Evolutionary conservation across 2,329 filamentous ascomycete genomes (phyloP).

Genomic region (Ramularia endophylla): DNA sequence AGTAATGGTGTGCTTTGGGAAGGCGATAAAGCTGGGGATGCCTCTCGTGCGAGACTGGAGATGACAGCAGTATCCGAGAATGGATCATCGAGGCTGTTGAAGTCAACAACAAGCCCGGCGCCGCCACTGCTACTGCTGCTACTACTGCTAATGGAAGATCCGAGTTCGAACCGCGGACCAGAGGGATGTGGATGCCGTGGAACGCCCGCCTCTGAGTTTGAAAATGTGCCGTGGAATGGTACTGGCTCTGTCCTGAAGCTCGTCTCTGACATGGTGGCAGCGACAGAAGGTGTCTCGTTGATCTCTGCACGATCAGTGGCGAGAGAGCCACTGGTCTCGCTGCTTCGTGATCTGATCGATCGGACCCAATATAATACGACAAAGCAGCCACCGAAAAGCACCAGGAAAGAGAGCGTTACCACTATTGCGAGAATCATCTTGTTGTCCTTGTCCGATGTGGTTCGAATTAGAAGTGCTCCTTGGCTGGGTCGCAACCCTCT

Average conservation of each 20-base stretch:
- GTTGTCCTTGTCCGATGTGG: no score
- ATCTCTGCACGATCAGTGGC: no score
- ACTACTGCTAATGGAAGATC: background rate
- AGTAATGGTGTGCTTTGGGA: background rate
- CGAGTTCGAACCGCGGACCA: background rate
- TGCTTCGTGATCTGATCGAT: no score
- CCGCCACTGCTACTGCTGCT: slow-evolving; percentile 5
- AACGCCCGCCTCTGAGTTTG: background rate
- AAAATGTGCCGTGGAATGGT: slow-evolving; percentile 1
- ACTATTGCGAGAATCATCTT: no score
- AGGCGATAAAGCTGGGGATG: slow-evolving; percentile 4
- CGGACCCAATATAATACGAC: no score
- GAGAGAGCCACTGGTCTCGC: no score
- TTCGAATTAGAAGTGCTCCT: no score
- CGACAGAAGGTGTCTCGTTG: no score
- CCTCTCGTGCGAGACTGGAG: background rate
- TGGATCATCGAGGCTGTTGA: slow-evolving; percentile 14
- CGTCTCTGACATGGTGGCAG: background rate
- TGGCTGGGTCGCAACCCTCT: no score
- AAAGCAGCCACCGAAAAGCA: no score
- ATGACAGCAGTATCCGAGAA: slow-evolving; percentile 8
- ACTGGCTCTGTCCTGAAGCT: slow-evolving; percentile 3
- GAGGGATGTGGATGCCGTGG: background rate
- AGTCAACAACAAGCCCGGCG: background rate
- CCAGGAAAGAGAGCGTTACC: no score